Conservation (phyloP, 805 yeast genomes). For the Saccharomycopsis amapae region DNA sequence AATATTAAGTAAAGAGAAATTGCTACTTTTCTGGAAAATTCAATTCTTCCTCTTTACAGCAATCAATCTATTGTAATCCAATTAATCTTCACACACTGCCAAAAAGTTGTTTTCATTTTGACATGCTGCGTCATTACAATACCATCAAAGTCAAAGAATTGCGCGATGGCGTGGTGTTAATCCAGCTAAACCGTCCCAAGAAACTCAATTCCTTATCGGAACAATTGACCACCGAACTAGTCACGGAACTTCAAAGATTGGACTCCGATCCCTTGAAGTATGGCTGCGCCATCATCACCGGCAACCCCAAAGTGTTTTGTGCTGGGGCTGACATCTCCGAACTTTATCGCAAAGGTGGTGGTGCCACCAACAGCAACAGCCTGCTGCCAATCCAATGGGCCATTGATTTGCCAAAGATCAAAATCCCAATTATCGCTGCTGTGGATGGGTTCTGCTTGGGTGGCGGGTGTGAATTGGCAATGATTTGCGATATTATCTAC, state of each 20-base stretch:
- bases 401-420: conserved; percentile 32
- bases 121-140: conserved; percentile 5
- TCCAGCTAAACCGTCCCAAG: conserved; percentile 38
- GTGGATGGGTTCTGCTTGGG: conserved; percentile 45
- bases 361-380: conserved; percentile 27
- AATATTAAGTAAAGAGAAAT: too few species aligned
- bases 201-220: conserved; percentile 37
- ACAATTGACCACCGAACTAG: conserved; percentile 32
- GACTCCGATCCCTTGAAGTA: conserved; percentile 27
- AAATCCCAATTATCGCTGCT: conserved; percentile 47
- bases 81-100: too few species aligned
- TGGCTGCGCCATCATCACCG: conserved; percentile 44
- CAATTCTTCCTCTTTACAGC: too few species aligned
- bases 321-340: conserved; percentile 53
- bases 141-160: conserved; percentile 31
- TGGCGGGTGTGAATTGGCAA: conserved; percentile 51
- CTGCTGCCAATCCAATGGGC: conserved; percentile 25
- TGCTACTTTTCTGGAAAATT: too few species aligned
- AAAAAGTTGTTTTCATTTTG: too few species aligned
- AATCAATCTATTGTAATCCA: too few species aligned
- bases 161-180: conserved; percentile 32
- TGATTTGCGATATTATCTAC: conserved; percentile 43
- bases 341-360: conserved; percentile 35
- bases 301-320: conserved; percentile 41
- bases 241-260: conserved; percentile 29